phyloP scores from a whole-genome alignment of 1,284 basidiomycete genomes.

The Heterobasidion irregulare region DNA sequence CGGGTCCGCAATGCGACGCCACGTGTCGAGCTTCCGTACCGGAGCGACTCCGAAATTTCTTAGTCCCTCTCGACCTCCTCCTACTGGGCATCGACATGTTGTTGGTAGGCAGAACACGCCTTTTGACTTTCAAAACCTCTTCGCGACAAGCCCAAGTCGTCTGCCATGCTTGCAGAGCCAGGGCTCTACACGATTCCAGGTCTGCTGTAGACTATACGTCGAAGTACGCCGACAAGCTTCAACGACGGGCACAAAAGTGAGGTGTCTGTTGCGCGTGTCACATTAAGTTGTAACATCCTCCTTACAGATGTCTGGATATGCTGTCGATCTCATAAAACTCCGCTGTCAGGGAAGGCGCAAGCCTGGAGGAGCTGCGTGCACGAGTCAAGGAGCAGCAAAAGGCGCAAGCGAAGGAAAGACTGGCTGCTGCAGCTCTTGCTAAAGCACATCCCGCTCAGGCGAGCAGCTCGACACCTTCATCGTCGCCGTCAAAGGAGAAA shows the following conservation, averaged over 20 bases:
- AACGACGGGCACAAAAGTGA: slow-evolving; percentile 36
- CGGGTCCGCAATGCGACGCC: no score
- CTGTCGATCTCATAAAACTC: neutral
- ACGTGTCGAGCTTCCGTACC: no score
- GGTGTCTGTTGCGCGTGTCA: slow-evolving; percentile 14
- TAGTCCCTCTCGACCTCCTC: no score
- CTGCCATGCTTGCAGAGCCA: neutral
- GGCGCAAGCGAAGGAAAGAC: slow-evolving; percentile 16
- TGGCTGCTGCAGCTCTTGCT: slow-evolving; percentile 14
- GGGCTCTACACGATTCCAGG: neutral
- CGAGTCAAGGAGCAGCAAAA: slow-evolving; percentile 21
- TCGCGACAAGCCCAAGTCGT: neutral
- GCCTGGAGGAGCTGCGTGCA: slow-evolving; percentile 18
- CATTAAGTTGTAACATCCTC: slow-evolving; percentile 3
- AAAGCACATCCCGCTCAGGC: slow-evolving; percentile 9
- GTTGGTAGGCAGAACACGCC: neutral
- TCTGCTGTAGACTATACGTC: slow-evolving; percentile 17
- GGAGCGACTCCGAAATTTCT: no score
- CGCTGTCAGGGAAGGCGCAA: slow-evolving; percentile 20
- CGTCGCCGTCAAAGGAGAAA: slow-evolving; percentile 5
- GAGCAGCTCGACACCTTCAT: slow-evolving; percentile 11
- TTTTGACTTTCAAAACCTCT: neutral
- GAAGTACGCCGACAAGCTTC: slow-evolving; percentile 41
- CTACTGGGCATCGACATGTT: no score
- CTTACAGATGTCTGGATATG: slow-evolving; percentile 9